Percentiles rank a stretch among this genome's conserved stretches.
phyloP scores from a whole-genome alignment of 2,329 filamentous ascomycete genomes.

The Cryphonectria naterciae region DNA sequence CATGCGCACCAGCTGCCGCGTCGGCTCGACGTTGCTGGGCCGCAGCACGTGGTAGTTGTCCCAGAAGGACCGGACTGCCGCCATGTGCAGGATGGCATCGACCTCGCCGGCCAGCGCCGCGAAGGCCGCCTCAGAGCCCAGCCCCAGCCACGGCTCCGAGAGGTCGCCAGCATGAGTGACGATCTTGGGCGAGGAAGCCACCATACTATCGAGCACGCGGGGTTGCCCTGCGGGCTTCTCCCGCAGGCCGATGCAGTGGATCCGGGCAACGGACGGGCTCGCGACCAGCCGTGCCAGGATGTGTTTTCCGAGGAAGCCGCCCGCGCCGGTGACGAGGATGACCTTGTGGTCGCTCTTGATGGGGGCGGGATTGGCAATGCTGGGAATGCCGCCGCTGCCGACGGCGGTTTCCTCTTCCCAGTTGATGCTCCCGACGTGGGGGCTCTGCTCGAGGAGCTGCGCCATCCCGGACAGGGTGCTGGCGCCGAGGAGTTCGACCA shows the following conservation, averaged over 20 bases:
- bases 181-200: constrained; percentile 5
- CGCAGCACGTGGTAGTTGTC: constrained; percentile 43
- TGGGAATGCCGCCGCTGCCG: constrained; percentile 13
- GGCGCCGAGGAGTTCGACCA: background rate
- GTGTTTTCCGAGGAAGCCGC: constrained; percentile 45
- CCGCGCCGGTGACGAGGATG: constrained; percentile 42
- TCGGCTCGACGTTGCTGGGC: constrained; percentile 42
- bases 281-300: constrained; percentile 43
- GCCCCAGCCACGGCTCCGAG: constrained; percentile 3
- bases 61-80: constrained; percentile 44
- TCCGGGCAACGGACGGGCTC: constrained; percentile 36
- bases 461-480: constrained; percentile 47
- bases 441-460: constrained; percentile 32
- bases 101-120: background rate
- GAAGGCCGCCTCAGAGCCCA: constrained; percentile 2
- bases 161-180: background rate
- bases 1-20: constrained; percentile 40
- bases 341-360: background rate
- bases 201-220: background rate
- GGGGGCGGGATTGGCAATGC: background rate
- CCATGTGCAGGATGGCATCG: constrained; percentile 56
- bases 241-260: constrained; percentile 50
- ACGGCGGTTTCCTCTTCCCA: constrained; percentile 31
- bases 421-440: constrained; percentile 10
- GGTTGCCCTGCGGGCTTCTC: constrained; percentile 1